Base-by-base conservation (phyloP, 148 eudicot genomes). In the Tetragonia tetragonoides region DNA sequence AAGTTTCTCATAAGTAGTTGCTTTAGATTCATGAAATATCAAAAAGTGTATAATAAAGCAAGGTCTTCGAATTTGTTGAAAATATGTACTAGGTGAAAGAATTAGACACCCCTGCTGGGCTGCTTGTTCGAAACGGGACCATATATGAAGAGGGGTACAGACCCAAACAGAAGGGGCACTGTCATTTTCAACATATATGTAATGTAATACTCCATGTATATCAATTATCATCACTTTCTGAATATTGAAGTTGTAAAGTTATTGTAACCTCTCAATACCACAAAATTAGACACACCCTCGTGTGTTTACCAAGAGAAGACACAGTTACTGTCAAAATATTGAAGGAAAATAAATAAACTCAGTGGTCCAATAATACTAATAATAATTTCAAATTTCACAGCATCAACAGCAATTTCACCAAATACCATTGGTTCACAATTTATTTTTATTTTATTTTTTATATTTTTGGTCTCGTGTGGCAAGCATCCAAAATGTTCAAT, bases 41-140 rank as follows among this genome's bases (percentile, higher is more conserved):
- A 68, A 68, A 67, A 67, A 68, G 8, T n/a, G 54, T 68, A 14
- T 44, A 64, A 14, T 64, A 75, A 63, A 63, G 68, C 6, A 46
- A 42, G 38, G 41, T 21, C 49, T 62, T 42, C 41, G 14, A 64
- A 44, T 23, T 12, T 53, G 56, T 41, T 54, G 63, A 66, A 28
- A 28, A 44, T 16, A 38, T 64, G 64, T 53, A 66, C 72, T 76
- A 53, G 46, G 49, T 68, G 66, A 68, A 77, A 77, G 54, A 77
- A 77, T 77, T 77, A 56, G 68, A 77, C 54, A 68, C 49, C 49
- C 20, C 72, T 49, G 23, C 59, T n/a, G n/a, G n/a, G n/a, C n/a
- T n/a, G 4, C 59, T 10, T 10, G 5, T 60, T 5, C 46, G 63
- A 63, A 62, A 17, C 23, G 77, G 77, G 77, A 75, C 77, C 77